Evolutionary conservation across 2,329 filamentous ascomycete species (phyloP).

Genomic region (Trichoderma endophyticum): DNA sequence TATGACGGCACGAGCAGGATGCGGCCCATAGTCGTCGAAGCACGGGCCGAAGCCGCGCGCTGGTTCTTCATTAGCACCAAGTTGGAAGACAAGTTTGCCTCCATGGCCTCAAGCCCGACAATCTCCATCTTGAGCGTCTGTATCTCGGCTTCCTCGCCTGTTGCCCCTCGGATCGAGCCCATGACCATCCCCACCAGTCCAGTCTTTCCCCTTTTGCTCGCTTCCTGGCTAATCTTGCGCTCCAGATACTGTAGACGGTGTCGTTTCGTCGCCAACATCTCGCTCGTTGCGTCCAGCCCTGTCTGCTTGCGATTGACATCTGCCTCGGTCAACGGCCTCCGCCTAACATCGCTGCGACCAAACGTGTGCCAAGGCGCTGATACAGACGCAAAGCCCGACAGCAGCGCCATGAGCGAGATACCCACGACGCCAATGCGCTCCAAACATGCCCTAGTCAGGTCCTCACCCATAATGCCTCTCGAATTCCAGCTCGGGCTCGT

Average conservation of each 20-base stretch:
- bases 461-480: constrained; percentile 26
- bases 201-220: constrained; percentile 23
- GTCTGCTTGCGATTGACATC: constrained; percentile 75
- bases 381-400: constrained; percentile 88
- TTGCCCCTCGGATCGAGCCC: constrained; percentile 64
- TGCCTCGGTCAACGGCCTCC: constrained; percentile 63
- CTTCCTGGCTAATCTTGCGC: constrained; percentile 54
- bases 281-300: constrained; percentile 72
- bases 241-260: constrained; percentile 69
- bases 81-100: constrained; percentile 63
- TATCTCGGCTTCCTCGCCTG: constrained; percentile 58
- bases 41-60: constrained; percentile 61
- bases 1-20: constrained; percentile 61
- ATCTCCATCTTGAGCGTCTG: constrained; percentile 70
- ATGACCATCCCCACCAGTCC: constrained; percentile 71
- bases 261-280: constrained; percentile 74
- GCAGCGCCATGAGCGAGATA: constrained; percentile 78
- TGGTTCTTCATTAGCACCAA: constrained; percentile 62
- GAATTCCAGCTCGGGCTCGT: background rate
- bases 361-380: constrained; percentile 85
- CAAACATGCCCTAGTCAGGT: constrained; percentile 53
- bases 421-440: constrained; percentile 79
- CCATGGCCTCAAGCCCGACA: constrained; percentile 76
- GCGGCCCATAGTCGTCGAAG: constrained; percentile 64
- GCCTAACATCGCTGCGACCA: constrained; percentile 52